Conservation (phyloP, 2,329 filamentous ascomycete species). For the Sarocladium kiliense region DNA sequence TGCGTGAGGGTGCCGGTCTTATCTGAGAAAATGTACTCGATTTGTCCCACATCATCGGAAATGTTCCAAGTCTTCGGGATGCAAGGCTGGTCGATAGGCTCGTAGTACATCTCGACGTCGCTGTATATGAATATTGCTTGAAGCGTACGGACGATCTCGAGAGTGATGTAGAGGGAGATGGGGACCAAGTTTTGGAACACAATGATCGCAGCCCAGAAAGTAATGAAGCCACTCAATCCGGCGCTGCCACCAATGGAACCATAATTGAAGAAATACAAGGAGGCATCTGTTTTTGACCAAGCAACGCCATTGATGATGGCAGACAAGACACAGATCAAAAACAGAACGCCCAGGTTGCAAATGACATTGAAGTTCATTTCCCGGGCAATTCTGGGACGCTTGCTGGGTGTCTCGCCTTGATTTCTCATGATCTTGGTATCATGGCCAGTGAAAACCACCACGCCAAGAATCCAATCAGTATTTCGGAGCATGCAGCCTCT, state of each 20-base stretch:
- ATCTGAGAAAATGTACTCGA: slow-evolving; percentile 98
- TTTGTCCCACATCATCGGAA: slow-evolving; percentile 94
- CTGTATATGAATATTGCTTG: slow-evolving; percentile 98
- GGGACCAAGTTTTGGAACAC: slow-evolving; percentile 98
- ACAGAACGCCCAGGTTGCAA: slow-evolving; percentile 89
- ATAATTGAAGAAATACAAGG: slow-evolving; percentile 77
- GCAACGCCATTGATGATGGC: slow-evolving; percentile 80
- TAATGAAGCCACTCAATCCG: slow-evolving; percentile 83
- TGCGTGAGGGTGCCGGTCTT: slow-evolving; percentile 96
- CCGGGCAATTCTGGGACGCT: slow-evolving; percentile 83
- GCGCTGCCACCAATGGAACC: slow-evolving; percentile 73
- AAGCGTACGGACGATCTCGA: slow-evolving; percentile 89
- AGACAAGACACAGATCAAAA: slow-evolving; percentile 82
- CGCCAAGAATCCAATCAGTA: slow-evolving; percentile 90
- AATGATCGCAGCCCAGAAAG: slow-evolving; percentile 92
- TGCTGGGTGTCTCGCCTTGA: slow-evolving; percentile 88
- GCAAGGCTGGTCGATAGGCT: slow-evolving; percentile 86
- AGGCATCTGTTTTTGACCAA: slow-evolving; percentile 71
- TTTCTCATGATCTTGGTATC: slow-evolving; percentile 99
- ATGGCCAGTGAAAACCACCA: slow-evolving; percentile 90
- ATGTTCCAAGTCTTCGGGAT: slow-evolving; percentile 99
- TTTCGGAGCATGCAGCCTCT: slow-evolving; percentile 92
- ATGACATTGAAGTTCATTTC: slow-evolving; percentile 97
- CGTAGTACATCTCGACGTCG: slow-evolving; percentile 96
- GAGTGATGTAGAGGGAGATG: slow-evolving; percentile 93